These are phyloP conservation scores for Closterium sp. DNA, from an alignment of 139 green algal species.

Conservation along the genomic window DNA sequence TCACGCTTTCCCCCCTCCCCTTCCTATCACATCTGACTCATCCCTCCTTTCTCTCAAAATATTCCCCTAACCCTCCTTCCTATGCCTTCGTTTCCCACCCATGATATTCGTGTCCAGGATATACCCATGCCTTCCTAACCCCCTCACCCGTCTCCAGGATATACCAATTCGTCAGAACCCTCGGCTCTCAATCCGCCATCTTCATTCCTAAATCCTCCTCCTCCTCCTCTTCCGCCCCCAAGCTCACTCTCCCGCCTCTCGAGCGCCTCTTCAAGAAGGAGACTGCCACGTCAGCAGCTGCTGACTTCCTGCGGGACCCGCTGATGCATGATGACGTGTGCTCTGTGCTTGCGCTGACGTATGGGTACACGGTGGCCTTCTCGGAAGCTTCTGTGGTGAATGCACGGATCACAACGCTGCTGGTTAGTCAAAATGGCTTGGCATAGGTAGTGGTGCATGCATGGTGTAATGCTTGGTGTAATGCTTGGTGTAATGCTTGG, in stretches of 20 bases:
- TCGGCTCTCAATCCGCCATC: neutral
- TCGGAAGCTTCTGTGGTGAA: neutral
- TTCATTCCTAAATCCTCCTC: neutral
- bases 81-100: too few relatives aligned
- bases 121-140: too few relatives aligned
- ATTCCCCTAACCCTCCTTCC: too few relatives aligned
- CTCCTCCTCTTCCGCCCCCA: neutral
- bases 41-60: too few relatives aligned
- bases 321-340: neutral
- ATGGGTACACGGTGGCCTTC: neutral
- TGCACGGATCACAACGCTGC: neutral
- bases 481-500: too few relatives aligned
- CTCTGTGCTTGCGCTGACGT: neutral
- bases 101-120: too few relatives aligned
- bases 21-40: too few relatives aligned
- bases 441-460: too few relatives aligned
- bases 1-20: too few relatives aligned
- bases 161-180: neutral
- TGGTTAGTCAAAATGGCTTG: neutral
- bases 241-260: neutral
- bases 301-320: neutral
- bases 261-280: neutral
- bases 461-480: neutral
- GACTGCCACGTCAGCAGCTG: neutral
- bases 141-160: neutral